Percentiles rank a stretch among this genome's conserved stretches.
phyloP scores from a whole-genome alignment of 1,284 basidiomycete genomes.

The Tremellales sp. region DNA sequence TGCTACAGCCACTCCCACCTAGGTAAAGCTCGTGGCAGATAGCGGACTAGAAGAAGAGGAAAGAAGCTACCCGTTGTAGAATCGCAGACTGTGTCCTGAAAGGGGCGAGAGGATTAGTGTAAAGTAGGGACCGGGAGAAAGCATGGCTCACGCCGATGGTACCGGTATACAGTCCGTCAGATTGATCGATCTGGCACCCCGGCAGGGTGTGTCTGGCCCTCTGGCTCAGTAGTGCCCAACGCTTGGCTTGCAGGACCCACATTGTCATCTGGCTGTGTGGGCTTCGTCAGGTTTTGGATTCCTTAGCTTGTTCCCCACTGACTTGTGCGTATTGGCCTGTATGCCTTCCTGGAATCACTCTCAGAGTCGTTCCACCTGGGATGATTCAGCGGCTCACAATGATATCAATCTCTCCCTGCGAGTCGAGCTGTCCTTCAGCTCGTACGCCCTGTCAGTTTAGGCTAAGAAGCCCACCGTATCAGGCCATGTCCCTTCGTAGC shows the following conservation, averaged over 20 bases:
- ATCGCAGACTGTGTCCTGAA: conserved; percentile 34
- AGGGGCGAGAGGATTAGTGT: background rate
- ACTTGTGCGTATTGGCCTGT: conserved; percentile 39
- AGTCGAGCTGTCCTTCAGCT: too few species aligned
- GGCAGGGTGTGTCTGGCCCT: conserved; percentile 34
- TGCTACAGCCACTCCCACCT: conserved; percentile 65
- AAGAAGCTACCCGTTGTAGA: conserved; percentile 24
- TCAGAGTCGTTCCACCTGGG: background rate
- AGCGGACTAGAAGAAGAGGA: conserved; percentile 17
- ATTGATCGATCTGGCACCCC: conserved; percentile 34
- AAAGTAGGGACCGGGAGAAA: background rate
- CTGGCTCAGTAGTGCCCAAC: background rate
- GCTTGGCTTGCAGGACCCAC: conserved; percentile 17
- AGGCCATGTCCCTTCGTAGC: conserved; percentile 39
- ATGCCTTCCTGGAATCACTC: conserved; percentile 38
- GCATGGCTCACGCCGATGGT: conserved; percentile 17
- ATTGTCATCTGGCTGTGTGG: conserved; percentile 37
- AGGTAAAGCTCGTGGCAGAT: conserved; percentile 6
- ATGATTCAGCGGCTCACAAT: conserved; percentile 22
- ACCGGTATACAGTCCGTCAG: conserved; percentile 31
- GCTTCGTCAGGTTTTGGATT: background rate
- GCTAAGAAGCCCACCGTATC: conserved; percentile 20
- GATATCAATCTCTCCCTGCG: conserved; percentile 48
- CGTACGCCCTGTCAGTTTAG: too few species aligned
- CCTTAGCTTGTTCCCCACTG: conserved; percentile 5